Base-by-base conservation (phyloP, 352 stramenopile species). In the Aphanomyces astaci region DNA sequence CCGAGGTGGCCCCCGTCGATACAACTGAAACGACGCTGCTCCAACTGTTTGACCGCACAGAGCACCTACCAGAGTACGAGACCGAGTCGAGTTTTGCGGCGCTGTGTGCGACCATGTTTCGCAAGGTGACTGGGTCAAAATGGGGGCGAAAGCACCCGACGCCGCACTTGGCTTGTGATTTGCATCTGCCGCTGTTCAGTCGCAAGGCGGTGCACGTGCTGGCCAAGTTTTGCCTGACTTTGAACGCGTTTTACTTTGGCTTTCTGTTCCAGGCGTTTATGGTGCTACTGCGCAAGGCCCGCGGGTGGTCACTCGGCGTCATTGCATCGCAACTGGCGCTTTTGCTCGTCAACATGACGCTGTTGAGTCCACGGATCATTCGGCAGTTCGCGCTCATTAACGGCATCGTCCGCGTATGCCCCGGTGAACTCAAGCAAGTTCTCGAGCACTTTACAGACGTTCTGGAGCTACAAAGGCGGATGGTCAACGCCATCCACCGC, bases 371-470 rank as follows among this genome's bases (percentile, higher is more conserved):
- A 4, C 70, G 65, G 5, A 85, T 91, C 31, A 74, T 91, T 15
- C 79, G 80, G 15, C 73, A 76, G 19, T 89, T 87, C 48, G 66
- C 89, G 30, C 74, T 86, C 17, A 71, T 89, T 1, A 81, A 71
- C 25, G 82, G 79, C 63, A 78, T 88, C 36, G 66, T 82, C 0
- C 77, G 75, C 5, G 77, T 89, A 1, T 78, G 89, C 17, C 72
- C 76, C 2, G 66, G 57, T 0, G 78, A 78, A 5, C 60, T 91
- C 11, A 72, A 75, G 11, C 72, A 89, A 31, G 80, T 89, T 17
- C 74, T 89, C 51, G 66, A 67, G 19, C 76, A 89, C 56, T 89
- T 91, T 46, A 81, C 68, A 13, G 80, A 89, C 31, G 81, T 78
- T 43, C 74, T 43, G n/a, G 7, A 24, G 1, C 19, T 43, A 32